Conservation (phyloP, 345 rosid species). For the Arabidopsis arenosa region DNA sequence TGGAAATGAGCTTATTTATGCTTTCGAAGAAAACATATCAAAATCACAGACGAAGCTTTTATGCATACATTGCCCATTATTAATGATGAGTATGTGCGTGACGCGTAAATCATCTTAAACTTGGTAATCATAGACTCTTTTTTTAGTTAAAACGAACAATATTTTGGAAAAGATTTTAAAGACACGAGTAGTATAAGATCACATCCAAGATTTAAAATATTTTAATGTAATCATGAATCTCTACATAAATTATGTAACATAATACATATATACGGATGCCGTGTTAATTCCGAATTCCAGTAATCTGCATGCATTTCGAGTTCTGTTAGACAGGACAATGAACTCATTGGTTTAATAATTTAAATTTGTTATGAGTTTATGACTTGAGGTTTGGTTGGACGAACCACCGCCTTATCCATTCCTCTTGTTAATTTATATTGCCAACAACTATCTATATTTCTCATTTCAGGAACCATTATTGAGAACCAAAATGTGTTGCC, state of each 20-base stretch:
- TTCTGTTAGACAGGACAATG: not conserved
- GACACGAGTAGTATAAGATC: too few relatives aligned
- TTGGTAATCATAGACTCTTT: too few relatives aligned
- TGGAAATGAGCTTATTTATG: too few relatives aligned
- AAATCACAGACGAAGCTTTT: too few relatives aligned
- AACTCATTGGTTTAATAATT: not conserved
- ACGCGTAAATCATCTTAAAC: too few relatives aligned
- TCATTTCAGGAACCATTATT: not conserved
- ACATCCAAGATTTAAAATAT: too few relatives aligned
- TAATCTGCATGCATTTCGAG: not conserved
- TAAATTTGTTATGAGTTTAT: not conserved
- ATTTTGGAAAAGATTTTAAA: too few relatives aligned
- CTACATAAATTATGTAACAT: too few relatives aligned
- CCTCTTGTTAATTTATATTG: not conserved
- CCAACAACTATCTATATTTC: constrained; percentile 10
- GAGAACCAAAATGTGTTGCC: constrained; percentile 5
- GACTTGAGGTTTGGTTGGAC: not conserved
- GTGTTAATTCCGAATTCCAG: not conserved
- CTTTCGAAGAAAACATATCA: too few relatives aligned
- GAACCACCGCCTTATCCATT: constrained; percentile 16
- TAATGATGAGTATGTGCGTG: too few relatives aligned
- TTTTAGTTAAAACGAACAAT: too few relatives aligned
- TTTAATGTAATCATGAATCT: not conserved
- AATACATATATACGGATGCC: not conserved
- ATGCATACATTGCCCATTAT: too few relatives aligned